Conservation (phyloP, 306 rosid species). For the Ammopiptanthus mongolicus region DNA sequence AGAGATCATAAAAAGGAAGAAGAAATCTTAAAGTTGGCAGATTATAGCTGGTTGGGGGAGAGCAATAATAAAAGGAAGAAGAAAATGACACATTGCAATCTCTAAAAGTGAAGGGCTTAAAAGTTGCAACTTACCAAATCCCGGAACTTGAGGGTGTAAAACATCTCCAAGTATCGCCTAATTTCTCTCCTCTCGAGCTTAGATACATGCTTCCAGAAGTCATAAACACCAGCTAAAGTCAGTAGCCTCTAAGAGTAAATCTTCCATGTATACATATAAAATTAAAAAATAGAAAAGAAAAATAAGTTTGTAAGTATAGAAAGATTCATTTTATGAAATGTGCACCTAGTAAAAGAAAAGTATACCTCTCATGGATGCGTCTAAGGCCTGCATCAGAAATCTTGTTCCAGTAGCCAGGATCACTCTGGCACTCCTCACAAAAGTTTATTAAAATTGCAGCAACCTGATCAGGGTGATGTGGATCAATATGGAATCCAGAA, state of each 20-base stretch:
- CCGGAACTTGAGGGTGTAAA: constrained; percentile 70
- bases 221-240: constrained; percentile 78
- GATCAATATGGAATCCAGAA: constrained; percentile 74
- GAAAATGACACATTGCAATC: not conserved
- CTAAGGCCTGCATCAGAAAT: constrained; percentile 59
- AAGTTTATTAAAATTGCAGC: constrained; percentile 38
- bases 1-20: not conserved
- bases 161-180: constrained; percentile 72
- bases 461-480: constrained; percentile 65
- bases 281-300: not conserved
- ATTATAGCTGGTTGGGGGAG: too few species aligned
- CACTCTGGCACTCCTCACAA: constrained; percentile 45
- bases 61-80: not conserved
- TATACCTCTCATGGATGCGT: constrained; percentile 58
- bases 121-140: constrained; percentile 45
- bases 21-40: too few species aligned
- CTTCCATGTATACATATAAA: constrained; percentile 67
- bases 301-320: not conserved
- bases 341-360: not conserved
- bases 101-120: not conserved
- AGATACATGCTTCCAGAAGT: constrained; percentile 78
- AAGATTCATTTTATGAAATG: not conserved
- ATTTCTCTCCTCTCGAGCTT: constrained; percentile 70
- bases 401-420: constrained; percentile 52
- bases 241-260: constrained; percentile 65